phyloP scores from a whole-genome alignment of 768 basidiomycete species.

The Tephrocybe sp. region DNA sequence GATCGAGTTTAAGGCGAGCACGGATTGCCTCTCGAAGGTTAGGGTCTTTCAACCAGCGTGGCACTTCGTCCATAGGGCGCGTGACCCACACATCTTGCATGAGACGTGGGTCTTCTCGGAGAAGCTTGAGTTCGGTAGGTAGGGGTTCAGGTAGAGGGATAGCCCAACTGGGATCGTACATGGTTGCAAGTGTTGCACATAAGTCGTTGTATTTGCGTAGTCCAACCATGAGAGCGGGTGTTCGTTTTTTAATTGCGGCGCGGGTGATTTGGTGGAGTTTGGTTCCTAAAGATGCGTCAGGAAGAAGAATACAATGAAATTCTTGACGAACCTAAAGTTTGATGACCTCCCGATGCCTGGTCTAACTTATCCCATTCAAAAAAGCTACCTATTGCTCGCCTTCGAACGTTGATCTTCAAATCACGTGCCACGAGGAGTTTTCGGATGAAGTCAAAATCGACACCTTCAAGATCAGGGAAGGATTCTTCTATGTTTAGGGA shows the following conservation, averaged over 20 bases:
- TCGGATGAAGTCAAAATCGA: not conserved
- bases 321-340: too few species aligned
- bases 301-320: conserved; percentile 3
- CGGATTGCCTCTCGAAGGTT: conserved; percentile 19
- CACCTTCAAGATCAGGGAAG: not conserved
- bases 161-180: conserved; percentile 20
- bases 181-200: conserved; percentile 22
- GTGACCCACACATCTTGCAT: conserved; percentile 38
- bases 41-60: conserved; percentile 32
- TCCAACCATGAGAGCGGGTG: conserved; percentile 25
- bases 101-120: conserved; percentile 22
- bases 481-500: not conserved
- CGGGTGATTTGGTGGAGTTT: conserved; percentile 32
- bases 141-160: conserved; percentile 32
- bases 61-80: conserved; percentile 7
- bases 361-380: not conserved
- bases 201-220: conserved; percentile 29
- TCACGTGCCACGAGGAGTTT: not conserved
- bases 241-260: conserved; percentile 27
- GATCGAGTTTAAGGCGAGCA: conserved; percentile 14
- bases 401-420: not conserved
- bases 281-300: conserved; percentile 21
- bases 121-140: conserved; percentile 24
- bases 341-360: not conserved
- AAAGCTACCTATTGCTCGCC: too few species aligned